Conservation (phyloP, 1,284 basidiomycete species). For the Leccinum insolens region DNA sequence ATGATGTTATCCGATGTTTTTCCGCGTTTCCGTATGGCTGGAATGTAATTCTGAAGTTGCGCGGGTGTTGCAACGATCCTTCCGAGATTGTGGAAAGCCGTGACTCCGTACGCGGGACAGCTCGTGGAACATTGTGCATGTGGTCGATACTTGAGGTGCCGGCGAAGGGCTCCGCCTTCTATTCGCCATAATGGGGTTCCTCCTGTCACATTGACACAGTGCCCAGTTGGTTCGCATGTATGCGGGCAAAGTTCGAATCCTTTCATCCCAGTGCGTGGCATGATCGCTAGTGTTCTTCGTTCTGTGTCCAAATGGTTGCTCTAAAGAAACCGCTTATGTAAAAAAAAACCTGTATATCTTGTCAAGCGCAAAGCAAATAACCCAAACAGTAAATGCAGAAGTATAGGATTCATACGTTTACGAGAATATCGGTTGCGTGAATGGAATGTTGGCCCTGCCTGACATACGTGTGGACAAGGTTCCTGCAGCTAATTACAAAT, state of each 20-base stretch:
- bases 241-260: not conserved
- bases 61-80: not conserved
- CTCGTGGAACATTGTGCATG: not conserved
- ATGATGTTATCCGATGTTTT: not conserved
- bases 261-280: not conserved
- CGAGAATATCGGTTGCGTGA: no score
- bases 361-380: no score
- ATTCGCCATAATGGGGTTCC: not conserved
- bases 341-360: no score
- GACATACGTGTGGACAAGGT: no score
- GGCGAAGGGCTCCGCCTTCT: not conserved
- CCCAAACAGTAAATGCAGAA: no score
- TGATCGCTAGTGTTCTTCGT: no score
- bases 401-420: no score
- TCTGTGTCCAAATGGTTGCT: no score
- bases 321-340: no score
- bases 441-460: no score
- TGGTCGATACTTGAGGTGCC: not conserved
- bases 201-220: not conserved
- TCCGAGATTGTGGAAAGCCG: not conserved
- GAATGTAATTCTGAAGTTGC: not conserved
- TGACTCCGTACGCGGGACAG: not conserved
- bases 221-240: not conserved
- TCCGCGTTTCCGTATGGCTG: not conserved
- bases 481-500: no score